Base-by-base conservation (phyloP, 2,329 filamentous ascomycete genomes). In the Lomentospora prolificans region DNA sequence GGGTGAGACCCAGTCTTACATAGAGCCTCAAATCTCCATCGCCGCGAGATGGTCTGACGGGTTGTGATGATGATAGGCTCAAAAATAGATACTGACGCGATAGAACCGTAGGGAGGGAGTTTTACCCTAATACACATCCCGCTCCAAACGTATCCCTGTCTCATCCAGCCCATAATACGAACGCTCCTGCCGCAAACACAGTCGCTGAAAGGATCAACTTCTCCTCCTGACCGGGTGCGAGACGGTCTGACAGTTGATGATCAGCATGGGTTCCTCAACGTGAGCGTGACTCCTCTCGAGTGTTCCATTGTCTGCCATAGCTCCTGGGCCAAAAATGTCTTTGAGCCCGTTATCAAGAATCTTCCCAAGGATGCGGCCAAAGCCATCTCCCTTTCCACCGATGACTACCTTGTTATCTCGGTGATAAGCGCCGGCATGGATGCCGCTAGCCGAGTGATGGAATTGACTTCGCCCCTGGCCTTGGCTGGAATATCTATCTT, bases 401-500 rank as follows among this genome's bases (percentile, higher is more conserved):
- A 96, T 63, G 84, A 88, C 54, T 97, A 91, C 68, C 83, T 91
- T 33, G 87, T 91, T 31, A 89, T 97, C 68, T 90, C 90, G 60
- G 89, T 99, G 58, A 89, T 90, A 59, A 90, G 89, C 60, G 87
- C 91, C 62, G 90, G 91, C 6, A 84, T 96, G 63, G 91, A 96
- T 66, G 91, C 92, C 8, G 91, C 90, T 5, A 90, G 91, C 63
- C 82, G 91, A 56, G 92, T 99, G 5, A 81, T 96, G 63, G 92
- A 97, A 66, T 72, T 99, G 59, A 96, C 91, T 6, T 91, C 86
- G 55, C 94, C 92, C 4, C 77, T 97, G 30, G 92, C 94, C 27
- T 79, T 96, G 67, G 92, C 92, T 52, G 89, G 90, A 63, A 94
- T 97, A 54, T 89, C 92, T 55, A 95, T 99, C 66, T 96, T 97